Conservation (phyloP, 164 flowering plant genomes). For the Nelumbo lutea region DNA sequence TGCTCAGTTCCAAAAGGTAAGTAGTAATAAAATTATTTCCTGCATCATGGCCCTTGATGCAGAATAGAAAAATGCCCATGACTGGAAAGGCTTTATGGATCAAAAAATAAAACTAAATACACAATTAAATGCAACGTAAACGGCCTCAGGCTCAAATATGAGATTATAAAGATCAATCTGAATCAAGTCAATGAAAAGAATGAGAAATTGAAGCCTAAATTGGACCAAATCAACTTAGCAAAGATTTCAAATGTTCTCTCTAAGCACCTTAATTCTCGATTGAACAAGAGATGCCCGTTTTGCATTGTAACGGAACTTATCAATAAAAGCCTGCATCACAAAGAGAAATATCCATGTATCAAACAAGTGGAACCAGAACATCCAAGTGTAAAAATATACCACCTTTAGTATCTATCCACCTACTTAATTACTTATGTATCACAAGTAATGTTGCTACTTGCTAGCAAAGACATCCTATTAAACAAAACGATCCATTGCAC, state of each 20-base stretch:
- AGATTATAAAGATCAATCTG: neutral
- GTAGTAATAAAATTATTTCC: neutral
- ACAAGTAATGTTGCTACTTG: no score
- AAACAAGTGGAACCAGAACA: neutral
- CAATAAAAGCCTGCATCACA: conserved; percentile 75
- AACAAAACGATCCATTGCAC: no score
- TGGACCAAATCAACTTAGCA: neutral
- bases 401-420: no score
- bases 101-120: neutral
- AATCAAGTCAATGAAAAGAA: neutral
- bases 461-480: no score
- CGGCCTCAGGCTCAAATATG: neutral
- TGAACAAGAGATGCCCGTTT: conserved; percentile 99
- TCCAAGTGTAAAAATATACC: neutral
- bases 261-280: conserved; percentile 90
- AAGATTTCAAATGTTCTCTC: neutral
- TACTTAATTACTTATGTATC: no score
- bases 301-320: conserved; percentile 96
- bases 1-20: conserved; percentile 22
- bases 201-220: neutral
- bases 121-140: neutral
- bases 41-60: neutral
- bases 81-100: neutral
- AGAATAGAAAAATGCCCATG: neutral
- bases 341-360: conserved; percentile 4